Evolutionary conservation across 139 green algal genomes (phyloP), one percentile per base, ranked within the genome.

Genomic region (Pedinophyceae sp.): DNA sequence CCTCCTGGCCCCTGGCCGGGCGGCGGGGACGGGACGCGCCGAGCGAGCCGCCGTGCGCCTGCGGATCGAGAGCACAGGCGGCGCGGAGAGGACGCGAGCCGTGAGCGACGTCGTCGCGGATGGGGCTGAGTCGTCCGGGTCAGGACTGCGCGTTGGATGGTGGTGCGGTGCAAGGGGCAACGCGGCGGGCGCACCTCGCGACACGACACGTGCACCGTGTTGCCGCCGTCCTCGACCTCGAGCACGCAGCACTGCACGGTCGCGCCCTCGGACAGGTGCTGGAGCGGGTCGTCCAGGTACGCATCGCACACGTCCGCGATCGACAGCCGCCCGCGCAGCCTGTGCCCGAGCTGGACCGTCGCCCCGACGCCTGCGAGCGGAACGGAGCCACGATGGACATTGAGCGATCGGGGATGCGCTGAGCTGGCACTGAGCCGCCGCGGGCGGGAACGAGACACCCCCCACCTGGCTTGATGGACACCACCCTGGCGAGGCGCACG

Each of bases 241-340:
- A 54, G 48, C 48, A 54, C 48, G 26, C 25, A 40, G 26, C 24
- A 24, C 20, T 17, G 66, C 43, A 82, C 77, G 48, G 66, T 79
- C 25, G 54, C 48, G 2, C 77, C 78, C 29, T 58, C 46, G 19
- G 28, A n/a, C 15, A 93, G 18, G 16, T 70, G 77, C 16, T 56
- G 54, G 41, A 88, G 55, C 13, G 76, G 78, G 26, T 88, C 75
- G 19, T 52, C 22, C 22, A 86, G 70, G 23, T 58, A 82, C 0
- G 1, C 27, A 41, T 94, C 82, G 39, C 84, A 74, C 0, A 95
- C 54, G 57, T 95, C 85, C 15, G 79, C 87, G 2, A 95, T 27
- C 1, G 58, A 53, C 17, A 85, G 74, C 20, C 67, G 28, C 3
- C 79, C 86, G 1, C 25, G 30, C 15, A 16, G 24, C 4, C 54